Conservation (phyloP, 177 flowering plant species). For the Vitis hybrid region DNA sequence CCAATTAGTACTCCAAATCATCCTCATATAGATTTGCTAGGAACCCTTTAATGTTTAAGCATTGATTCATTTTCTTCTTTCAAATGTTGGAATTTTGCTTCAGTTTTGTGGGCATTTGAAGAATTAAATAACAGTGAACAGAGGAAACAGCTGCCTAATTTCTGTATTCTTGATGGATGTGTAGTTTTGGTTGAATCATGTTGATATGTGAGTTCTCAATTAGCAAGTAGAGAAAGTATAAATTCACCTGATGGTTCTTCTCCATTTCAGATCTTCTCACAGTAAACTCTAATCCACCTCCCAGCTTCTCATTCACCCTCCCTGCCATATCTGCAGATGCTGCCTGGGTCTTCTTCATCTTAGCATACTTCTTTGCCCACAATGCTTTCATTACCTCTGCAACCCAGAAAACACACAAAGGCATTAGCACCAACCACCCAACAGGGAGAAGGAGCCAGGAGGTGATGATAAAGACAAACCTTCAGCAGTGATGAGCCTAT, state of each 20-base stretch:
- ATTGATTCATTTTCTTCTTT: no score
- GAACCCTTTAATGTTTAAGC: no score
- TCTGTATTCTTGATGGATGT: no score
- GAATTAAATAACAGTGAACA: no score
- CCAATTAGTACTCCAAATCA: no score
- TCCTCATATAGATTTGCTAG: no score
- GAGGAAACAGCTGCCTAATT: no score
- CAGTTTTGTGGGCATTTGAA: no score
- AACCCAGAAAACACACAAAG: conserved; percentile 14
- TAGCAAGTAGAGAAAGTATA: not conserved
- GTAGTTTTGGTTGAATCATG: no score
- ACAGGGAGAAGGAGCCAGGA: not conserved
- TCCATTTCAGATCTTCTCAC: conserved; percentile 26
- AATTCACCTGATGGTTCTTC: conserved; percentile 39
- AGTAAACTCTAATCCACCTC: conserved; percentile 11
- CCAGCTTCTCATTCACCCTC: conserved; percentile 21
- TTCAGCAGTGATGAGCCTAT: conserved; percentile 76
- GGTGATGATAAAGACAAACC: conserved; percentile 35
- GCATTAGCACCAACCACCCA: not conserved
- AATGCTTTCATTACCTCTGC: conserved; percentile 90
- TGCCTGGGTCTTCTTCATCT: conserved; percentile 49
- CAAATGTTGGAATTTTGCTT: no score
- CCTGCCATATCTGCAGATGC: conserved; percentile 24
- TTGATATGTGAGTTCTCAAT: no score
- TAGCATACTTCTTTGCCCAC: conserved; percentile 74